Evolutionary conservation across 1,284 basidiomycete species (phyloP), one percentile per base, ranked within the genome.

Genomic region (Apiotrichum gracile): DNA sequence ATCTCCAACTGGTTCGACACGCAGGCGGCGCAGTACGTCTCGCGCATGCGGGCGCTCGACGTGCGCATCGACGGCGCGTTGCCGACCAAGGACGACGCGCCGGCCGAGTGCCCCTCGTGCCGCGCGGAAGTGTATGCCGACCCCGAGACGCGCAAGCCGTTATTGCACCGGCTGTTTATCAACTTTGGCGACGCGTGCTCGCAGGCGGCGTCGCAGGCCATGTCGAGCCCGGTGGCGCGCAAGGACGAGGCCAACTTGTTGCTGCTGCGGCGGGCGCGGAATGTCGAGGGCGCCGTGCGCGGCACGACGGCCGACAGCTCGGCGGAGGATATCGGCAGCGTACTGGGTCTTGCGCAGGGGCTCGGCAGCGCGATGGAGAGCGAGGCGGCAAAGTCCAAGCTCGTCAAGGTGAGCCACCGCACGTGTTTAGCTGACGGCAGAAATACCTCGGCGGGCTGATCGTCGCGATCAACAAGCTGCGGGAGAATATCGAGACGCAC

Each of bases 41-140:
- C 52, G 17, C 31, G 51, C 17, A 56, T 51, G 7, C 58, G 56
- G 24, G 60, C 63, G 47, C 56, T 57, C 2, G 34, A 17, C 33
- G 54, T 54, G 26, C 37, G 51, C 3, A 38, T 57, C 31, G 55
- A 58, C 13, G 58, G 55, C 43, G 62, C 52, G 16, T 47, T 27
- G 24, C 58, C 58, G 8, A 45, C 48, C 43, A 5, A n/a, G 2
- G 60, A 55, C 14, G 70, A 73, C 35, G 66, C 63, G 12, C 66
- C 65, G 0, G 66, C 58, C 27, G 62, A 65, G 47, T 73, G 70
- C 29, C 70, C 70, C 2, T 54, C 63, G 12, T 73, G 70, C 54
- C 61, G 70, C 12, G 46, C 63, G 2, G 69, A 71, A 44, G 62
- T 58, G 40, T 68, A 55, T 38, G 68, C 63, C 3, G 65, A 73